Evolutionary conservation across 768 basidiomycete species (phyloP).

Genomic region (Hericium erinaceus): DNA sequence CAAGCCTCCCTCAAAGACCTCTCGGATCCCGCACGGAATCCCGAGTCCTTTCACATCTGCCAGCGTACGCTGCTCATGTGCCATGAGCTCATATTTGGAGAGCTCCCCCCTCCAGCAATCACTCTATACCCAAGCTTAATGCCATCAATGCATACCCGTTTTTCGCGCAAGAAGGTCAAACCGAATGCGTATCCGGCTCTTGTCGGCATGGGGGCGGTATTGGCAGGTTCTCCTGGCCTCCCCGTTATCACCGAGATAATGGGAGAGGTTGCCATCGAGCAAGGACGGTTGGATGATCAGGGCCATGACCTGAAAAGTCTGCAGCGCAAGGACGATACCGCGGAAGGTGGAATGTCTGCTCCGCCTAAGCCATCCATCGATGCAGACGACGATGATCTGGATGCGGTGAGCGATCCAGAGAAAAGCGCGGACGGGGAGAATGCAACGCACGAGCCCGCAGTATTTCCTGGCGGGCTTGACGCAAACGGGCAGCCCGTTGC

Average conservation of each 20-base stretch:
- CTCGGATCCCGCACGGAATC: slow-evolving; percentile 42
- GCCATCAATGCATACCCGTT: slow-evolving; percentile 38
- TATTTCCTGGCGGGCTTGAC: neutral
- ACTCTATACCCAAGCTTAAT: slow-evolving; percentile 60
- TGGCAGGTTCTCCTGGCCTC: slow-evolving; percentile 72
- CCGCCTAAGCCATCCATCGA: slow-evolving; percentile 20
- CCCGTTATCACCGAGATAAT: slow-evolving; percentile 63
- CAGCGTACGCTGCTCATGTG: slow-evolving; percentile 85
- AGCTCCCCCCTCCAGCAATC: slow-evolving; percentile 57
- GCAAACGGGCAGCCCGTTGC: neutral
- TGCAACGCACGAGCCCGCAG: slow-evolving; percentile 7
- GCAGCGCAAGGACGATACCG: slow-evolving; percentile 33
- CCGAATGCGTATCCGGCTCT: slow-evolving; percentile 64
- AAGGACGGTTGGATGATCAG: slow-evolving; percentile 72
- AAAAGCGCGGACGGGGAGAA: slow-evolving; percentile 17
- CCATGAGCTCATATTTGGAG: slow-evolving; percentile 94
- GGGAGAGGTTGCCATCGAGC: slow-evolving; percentile 82
- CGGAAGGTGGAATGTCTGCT: slow-evolving; percentile 12
- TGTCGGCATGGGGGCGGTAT: slow-evolving; percentile 75
- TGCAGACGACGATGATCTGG: slow-evolving; percentile 39
- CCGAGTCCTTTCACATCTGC: slow-evolving; percentile 81
- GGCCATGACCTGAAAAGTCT: slow-evolving; percentile 39
- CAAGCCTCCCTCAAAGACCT: slow-evolving; percentile 90
- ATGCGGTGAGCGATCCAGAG: slow-evolving; percentile 30
- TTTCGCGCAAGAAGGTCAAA: slow-evolving; percentile 57